Conservation (phyloP, 2,329 filamentous ascomycete genomes). For the Penicillium hesseltinei region DNA sequence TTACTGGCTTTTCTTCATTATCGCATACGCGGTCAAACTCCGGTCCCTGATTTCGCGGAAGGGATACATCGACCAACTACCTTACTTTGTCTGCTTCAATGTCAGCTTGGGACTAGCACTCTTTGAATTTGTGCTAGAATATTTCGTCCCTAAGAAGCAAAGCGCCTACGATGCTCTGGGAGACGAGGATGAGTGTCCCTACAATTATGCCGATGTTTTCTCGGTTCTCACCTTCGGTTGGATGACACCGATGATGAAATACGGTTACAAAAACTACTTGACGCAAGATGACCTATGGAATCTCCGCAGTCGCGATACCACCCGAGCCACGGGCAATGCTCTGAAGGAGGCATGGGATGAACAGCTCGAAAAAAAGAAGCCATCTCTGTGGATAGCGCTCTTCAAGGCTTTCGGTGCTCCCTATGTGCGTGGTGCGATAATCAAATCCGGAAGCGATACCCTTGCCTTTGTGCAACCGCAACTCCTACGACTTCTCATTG, state of each 20-base stretch:
- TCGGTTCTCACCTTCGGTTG: conserved; percentile 91
- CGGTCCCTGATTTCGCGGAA: conserved; percentile 80
- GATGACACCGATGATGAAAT: conserved; percentile 98
- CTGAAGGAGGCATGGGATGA: conserved; percentile 75
- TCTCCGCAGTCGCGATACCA: conserved; percentile 75
- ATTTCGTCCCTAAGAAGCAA: conserved; percentile 77
- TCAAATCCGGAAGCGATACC: conserved; percentile 85
- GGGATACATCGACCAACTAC: conserved; percentile 61
- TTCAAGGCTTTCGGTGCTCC: conserved; percentile 81
- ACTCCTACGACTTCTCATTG: conserved; percentile 77
- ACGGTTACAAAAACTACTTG: conserved; percentile 85
- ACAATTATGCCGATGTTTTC: conserved; percentile 92
- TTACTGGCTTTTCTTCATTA: conserved; percentile 85
- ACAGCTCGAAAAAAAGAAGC: conserved; percentile 70
- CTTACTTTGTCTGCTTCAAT: conserved; percentile 76
- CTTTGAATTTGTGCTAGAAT: conserved; percentile 75
- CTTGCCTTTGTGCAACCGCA: conserved; percentile 90
- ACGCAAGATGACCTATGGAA: conserved; percentile 97
- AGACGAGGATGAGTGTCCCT: conserved; percentile 64
- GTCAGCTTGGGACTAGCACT: conserved; percentile 68
- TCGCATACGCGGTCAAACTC: conserved; percentile 76
- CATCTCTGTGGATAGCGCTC: conserved; percentile 83
- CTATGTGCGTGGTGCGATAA: conserved; percentile 75
- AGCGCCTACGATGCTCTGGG: conserved; percentile 67
- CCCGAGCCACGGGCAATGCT: conserved; percentile 65